Evolutionary conservation across 208 protist genomes (phyloP).

Genomic region (Leptomonas seymouri): DNA sequence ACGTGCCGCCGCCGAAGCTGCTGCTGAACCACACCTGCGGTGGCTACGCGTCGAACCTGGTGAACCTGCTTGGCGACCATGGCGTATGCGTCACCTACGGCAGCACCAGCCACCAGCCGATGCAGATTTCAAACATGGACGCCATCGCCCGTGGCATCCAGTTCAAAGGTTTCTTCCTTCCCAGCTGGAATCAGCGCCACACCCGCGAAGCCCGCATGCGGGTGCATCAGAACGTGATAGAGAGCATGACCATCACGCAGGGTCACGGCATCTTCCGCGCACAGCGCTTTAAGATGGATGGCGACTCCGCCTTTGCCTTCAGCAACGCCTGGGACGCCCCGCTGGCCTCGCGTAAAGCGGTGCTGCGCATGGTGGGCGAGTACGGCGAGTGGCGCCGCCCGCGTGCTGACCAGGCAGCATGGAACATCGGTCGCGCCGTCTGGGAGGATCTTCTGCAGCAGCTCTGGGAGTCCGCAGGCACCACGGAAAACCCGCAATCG

Average conservation of each 20-base stretch:
- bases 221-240: slow-evolving; percentile 88
- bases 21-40: slow-evolving; percentile 96
- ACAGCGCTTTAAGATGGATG: slow-evolving; percentile 92
- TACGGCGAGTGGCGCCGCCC: slow-evolving; percentile 92
- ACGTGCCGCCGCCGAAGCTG: slow-evolving; percentile 94
- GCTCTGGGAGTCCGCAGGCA: slow-evolving; percentile 82
- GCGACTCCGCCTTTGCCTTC: slow-evolving; percentile 86
- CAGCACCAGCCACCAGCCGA: slow-evolving; percentile 94
- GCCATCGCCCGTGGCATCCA: slow-evolving; percentile 93
- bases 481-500: slow-evolving; percentile 85
- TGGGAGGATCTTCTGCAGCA: slow-evolving; percentile 91
- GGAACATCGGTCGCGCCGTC: slow-evolving; percentile 82
- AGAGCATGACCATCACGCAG: slow-evolving; percentile 90
- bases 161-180: slow-evolving; percentile 94
- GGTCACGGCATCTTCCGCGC: slow-evolving; percentile 89
- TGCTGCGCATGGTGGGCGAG: slow-evolving; percentile 91
- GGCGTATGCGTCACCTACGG: slow-evolving; percentile 97
- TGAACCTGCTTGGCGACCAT: slow-evolving; percentile 88
- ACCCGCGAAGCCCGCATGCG: slow-evolving; percentile 88
- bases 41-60: slow-evolving; percentile 84
- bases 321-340: slow-evolving; percentile 90
- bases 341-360: slow-evolving; percentile 79
- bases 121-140: slow-evolving; percentile 93
- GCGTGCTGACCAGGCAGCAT: slow-evolving; percentile 72
- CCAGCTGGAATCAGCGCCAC: slow-evolving; percentile 83